Conservation (phyloP, 768 basidiomycete species). For the Tylopilus felleus region DNA sequence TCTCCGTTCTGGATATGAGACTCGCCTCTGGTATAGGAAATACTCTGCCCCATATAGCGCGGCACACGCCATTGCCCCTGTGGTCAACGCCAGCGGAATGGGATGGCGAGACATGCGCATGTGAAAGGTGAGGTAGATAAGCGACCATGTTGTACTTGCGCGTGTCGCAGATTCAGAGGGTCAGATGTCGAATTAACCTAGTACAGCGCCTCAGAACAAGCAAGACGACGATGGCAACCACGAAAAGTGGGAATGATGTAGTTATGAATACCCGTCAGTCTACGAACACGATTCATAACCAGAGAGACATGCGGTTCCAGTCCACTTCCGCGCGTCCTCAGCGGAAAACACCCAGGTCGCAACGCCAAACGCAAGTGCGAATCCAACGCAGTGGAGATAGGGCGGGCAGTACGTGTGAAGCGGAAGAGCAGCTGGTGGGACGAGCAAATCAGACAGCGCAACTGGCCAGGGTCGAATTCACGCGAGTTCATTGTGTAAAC, state of each 20-base stretch:
- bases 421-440: slow-evolving; percentile 33
- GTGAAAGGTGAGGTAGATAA: slow-evolving; percentile 43
- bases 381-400: slow-evolving; percentile 42
- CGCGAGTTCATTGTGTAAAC: too few relatives aligned
- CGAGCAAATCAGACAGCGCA: slow-evolving; percentile 32
- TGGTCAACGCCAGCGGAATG: slow-evolving; percentile 33
- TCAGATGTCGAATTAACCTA: too few relatives aligned
- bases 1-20: not conserved
- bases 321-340: slow-evolving; percentile 43
- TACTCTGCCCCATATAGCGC: slow-evolving; percentile 29
- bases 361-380: slow-evolving; percentile 42
- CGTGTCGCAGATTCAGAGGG: not conserved
- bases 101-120: slow-evolving; percentile 33
- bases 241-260: too few relatives aligned
- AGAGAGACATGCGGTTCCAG: slow-evolving; percentile 31
- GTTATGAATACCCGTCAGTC: not conserved
- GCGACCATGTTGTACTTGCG: slow-evolving; percentile 37
- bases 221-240: not conserved
- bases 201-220: too few relatives aligned
- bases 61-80: slow-evolving; percentile 28
- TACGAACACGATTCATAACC: not conserved
- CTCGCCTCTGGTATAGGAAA: slow-evolving; percentile 25
- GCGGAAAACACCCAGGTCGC: slow-evolving; percentile 40
- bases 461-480: too few relatives aligned
- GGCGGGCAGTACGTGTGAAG: slow-evolving; percentile 36